Percentiles rank a stretch among this genome's conserved stretches.
phyloP scores from a whole-genome alignment of 441 rosid species.

The Adansonia madagascariensis region DNA sequence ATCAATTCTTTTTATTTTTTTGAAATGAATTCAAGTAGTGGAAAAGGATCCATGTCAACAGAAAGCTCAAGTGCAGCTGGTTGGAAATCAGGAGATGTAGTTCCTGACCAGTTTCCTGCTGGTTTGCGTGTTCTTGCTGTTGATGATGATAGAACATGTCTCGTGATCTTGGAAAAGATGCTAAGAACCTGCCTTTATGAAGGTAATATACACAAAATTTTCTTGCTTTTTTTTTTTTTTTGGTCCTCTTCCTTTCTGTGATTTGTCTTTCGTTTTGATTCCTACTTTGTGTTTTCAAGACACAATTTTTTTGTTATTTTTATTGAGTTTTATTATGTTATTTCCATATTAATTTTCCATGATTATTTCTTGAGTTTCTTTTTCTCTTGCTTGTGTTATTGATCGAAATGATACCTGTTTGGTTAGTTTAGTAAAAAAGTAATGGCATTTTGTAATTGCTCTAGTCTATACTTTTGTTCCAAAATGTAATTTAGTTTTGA shows the following conservation, averaged over 20 bases:
- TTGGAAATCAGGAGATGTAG: slow-evolving; percentile 47
- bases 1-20: slow-evolving; percentile 18
- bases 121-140: slow-evolving; percentile 86
- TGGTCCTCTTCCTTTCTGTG: not conserved
- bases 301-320: slow-evolving; percentile 10
- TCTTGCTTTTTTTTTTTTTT: not conserved
- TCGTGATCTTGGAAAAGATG: slow-evolving; percentile 87
- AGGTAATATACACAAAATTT: slow-evolving; percentile 42
- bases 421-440: slow-evolving; percentile 12
- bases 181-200: slow-evolving; percentile 72
- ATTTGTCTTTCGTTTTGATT: slow-evolving; percentile 14
- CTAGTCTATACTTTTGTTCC: slow-evolving; percentile 22
- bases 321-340: not conserved
- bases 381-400: slow-evolving; percentile 10
- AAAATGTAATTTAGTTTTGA: slow-evolving; percentile 20
- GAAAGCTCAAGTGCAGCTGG: slow-evolving; percentile 44
- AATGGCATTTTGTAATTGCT: slow-evolving; percentile 22
- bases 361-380: slow-evolving; percentile 14
- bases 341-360: not conserved
- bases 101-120: slow-evolving; percentile 73
- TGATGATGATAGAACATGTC: slow-evolving; percentile 93
- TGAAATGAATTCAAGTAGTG: slow-evolving; percentile 61
- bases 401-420: slow-evolving; percentile 3
- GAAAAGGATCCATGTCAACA: slow-evolving; percentile 61
- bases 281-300: not conserved